phyloP scores from a whole-genome alignment of 1,284 basidiomycete genomes.

The Xerocomus nothofagi region DNA sequence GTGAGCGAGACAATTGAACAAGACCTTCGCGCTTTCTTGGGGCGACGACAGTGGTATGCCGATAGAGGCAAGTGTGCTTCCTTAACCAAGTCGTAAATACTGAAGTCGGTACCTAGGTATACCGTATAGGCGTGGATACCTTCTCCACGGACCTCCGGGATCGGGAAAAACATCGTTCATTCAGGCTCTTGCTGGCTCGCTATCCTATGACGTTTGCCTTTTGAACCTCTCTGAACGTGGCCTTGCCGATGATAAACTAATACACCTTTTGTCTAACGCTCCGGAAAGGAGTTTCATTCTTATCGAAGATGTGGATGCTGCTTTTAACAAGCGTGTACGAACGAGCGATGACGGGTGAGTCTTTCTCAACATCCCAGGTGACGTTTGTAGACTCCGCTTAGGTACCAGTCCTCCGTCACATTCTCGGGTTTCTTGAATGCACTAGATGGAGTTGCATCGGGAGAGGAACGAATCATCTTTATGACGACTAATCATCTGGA shows the following conservation, averaged over 20 bases:
- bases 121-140: constrained; percentile 94
- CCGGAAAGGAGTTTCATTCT: constrained; percentile 92
- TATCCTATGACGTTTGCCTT: constrained; percentile 95
- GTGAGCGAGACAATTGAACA: constrained; percentile 77
- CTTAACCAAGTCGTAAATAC: constrained; percentile 5
- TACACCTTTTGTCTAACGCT: constrained; percentile 89
- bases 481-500: constrained; percentile 98
- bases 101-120: constrained; percentile 66
- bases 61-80: constrained; percentile 72
- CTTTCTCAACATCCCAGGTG: neutral
- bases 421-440: constrained; percentile 98
- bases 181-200: constrained; percentile 89
- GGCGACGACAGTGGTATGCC: constrained; percentile 91
- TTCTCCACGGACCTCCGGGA: constrained; percentile 94
- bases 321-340: constrained; percentile 90
- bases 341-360: constrained; percentile 85
- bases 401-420: constrained; percentile 92
- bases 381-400: constrained; percentile 36
- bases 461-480: constrained; percentile 96
- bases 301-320: constrained; percentile 98
- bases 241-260: constrained; percentile 95
- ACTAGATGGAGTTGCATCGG: constrained; percentile 95
- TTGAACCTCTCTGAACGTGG: constrained; percentile 97
- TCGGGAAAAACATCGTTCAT: constrained; percentile 99
- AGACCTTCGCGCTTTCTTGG: constrained; percentile 84